Conservation (phyloP, 352 stramenopile species). For the Globisporangium carolinianum region DNA sequence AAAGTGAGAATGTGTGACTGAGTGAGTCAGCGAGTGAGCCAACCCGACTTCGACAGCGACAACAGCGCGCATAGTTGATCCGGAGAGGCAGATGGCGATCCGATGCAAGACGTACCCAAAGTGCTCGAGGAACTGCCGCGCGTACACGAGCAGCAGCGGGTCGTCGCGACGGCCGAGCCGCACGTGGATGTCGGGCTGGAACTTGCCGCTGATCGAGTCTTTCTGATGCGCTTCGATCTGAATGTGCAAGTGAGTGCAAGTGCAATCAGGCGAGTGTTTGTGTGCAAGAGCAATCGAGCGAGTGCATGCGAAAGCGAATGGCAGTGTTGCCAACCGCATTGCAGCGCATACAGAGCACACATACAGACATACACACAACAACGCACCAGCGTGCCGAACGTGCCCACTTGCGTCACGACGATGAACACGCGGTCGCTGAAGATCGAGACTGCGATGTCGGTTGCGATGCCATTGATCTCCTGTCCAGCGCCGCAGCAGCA, state of each 20-base stretch:
- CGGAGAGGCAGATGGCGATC: too few relatives aligned
- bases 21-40: neutral
- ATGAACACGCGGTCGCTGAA: slow-evolving; percentile 83
- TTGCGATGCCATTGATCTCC: slow-evolving; percentile 69
- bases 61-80: too few relatives aligned
- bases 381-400: slow-evolving; percentile 69
- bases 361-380: neutral
- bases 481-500: slow-evolving; percentile 12
- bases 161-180: slow-evolving; percentile 72
- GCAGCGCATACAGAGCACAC: neutral
- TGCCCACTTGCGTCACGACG: slow-evolving; percentile 69
- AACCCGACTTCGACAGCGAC: too few relatives aligned
- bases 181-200: slow-evolving; percentile 72
- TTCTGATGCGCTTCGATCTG: slow-evolving; percentile 73
- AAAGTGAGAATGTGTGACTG: neutral
- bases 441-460: slow-evolving; percentile 66
- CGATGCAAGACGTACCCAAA: slow-evolving; percentile 44
- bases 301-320: neutral
- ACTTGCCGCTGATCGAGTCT: slow-evolving; percentile 68
- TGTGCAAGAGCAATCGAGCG: neutral
- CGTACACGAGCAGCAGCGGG: slow-evolving; percentile 77
- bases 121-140: slow-evolving; percentile 75
- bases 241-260: neutral
- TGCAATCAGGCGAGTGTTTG: neutral
- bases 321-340: neutral